These are phyloP conservation scores for Plasmopara viticola DNA, from an alignment of 352 stramenopile species.

Conservation along the genomic window DNA sequence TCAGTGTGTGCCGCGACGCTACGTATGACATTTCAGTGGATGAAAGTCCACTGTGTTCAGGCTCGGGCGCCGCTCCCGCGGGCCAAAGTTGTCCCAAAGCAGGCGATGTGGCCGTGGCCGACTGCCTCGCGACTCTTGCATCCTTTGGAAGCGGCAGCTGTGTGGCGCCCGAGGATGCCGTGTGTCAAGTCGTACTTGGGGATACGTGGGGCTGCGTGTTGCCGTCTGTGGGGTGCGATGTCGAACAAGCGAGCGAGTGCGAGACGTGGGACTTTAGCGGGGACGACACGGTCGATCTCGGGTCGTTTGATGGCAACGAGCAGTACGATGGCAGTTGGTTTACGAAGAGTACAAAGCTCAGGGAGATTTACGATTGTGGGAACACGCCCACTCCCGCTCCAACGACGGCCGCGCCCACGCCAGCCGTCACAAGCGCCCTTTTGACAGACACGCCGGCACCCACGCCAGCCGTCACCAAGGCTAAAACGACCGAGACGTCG, in stretches of 20 bases:
- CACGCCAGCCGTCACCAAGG: conserved; percentile 13
- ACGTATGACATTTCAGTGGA: conserved; percentile 30
- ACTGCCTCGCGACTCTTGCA: conserved; percentile 32
- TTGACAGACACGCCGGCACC: conserved; percentile 2
- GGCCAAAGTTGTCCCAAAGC: conserved; percentile 30
- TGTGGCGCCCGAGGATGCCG: conserved; percentile 31
- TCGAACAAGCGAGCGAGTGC: conserved; percentile 11
- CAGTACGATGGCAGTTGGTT: conserved; percentile 32
- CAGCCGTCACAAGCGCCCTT: conserved; percentile 5
- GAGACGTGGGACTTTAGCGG: conserved; percentile 31
- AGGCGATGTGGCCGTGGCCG: conserved; percentile 26
- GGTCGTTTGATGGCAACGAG: conserved; percentile 18
- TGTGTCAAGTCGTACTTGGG: conserved; percentile 27
- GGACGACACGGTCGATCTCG: conserved; percentile 13
- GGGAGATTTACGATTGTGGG: conserved; percentile 22
- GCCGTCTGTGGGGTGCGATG: conserved; percentile 30
- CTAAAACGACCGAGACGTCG: conserved; percentile 1
- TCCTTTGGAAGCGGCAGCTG: conserved; percentile 24
- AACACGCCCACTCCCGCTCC: conserved; percentile 22
- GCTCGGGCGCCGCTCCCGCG: conserved; percentile 20
- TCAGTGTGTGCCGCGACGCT: conserved; percentile 42
- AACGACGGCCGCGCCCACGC: conserved; percentile 16
- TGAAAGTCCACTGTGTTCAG: conserved; percentile 20
- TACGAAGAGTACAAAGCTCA: conserved; percentile 20
- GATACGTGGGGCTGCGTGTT: conserved; percentile 42